Evolutionary conservation across 2,329 filamentous ascomycete species (phyloP), one percentile per base, ranked within the genome.

Genomic region (Diaporthe citriasiana): DNA sequence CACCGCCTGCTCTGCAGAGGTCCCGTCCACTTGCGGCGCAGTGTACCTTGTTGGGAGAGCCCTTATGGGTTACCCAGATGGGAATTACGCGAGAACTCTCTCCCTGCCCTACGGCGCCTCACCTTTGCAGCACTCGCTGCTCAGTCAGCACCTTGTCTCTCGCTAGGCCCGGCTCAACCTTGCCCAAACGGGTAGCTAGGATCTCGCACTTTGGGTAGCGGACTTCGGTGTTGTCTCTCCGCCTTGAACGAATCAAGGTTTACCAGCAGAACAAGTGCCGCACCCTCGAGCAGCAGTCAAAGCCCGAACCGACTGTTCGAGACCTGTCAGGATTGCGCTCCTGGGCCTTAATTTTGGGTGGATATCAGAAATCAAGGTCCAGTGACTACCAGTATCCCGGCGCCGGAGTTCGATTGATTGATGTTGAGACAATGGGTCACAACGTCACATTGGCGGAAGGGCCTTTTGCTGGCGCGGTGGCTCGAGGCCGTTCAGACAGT

Each of bases 101-200:
- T 40, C 47, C 66, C 47, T 71, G 56, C 66, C 68, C 55, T 56
- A 70, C 66, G 66, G 22, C 57, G 56, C 55, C 72, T 65, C 55
- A 35, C 66, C 45, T 70, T 30, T 42, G 42, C 53, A 65, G 70
- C 30, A 42, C 50, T 30, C 35, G 55, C 73, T n/a, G 73, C 59
- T 73, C 66, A 66, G 74, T 75, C 74, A 75, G 71, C 74, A 75
- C 74, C 74, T 73, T 75, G 71, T 73, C 47, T 55, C 53, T 66
- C 40, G 71, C 66, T 70, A 70, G 70, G 56, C 45, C 70, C 45
- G 27, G 73, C 35, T 42, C 38, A 55, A 13, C 55, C 42, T 51
- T 60, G 40, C 30, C 19, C 30, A 38, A 66, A 66, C 45, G 30
- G 63, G 63, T 51, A 66, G 33, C 45, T 10, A 51, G 63, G 45